Conservation (phyloP, 768 basidiomycete genomes). For the Cubamyces sp. region DNA sequence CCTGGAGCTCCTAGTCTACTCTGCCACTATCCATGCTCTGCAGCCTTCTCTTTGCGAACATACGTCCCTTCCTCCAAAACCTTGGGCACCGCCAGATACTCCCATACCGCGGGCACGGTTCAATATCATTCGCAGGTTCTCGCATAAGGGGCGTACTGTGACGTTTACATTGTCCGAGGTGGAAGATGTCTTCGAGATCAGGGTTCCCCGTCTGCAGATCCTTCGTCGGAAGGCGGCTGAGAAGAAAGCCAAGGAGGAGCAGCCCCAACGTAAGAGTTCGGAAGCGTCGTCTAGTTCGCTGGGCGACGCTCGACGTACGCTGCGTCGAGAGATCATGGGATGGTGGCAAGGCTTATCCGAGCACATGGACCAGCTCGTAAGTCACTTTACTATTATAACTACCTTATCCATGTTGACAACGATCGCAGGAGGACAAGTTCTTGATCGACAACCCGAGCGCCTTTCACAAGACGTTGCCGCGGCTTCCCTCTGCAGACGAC, state of each 20-base stretch:
- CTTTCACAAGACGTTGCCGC: slow-evolving; percentile 56
- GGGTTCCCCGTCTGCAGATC: slow-evolving; percentile 64
- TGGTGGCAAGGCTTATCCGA: slow-evolving; percentile 73
- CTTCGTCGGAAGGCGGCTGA: slow-evolving; percentile 34
- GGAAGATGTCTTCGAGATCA: slow-evolving; percentile 64
- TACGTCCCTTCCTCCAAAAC: slow-evolving; percentile 25
- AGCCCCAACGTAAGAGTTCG: slow-evolving; percentile 12
- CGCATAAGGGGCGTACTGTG: slow-evolving; percentile 40
- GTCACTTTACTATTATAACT: slow-evolving; percentile 27
- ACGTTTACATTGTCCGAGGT: slow-evolving; percentile 50
- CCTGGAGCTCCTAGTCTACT: slow-evolving; percentile 36
- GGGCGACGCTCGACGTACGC: slow-evolving; percentile 47
- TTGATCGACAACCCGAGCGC: slow-evolving; percentile 22
- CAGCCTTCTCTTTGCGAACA: slow-evolving; percentile 31
- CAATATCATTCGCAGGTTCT: slow-evolving; percentile 48
- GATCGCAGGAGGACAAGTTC: slow-evolving; percentile 48
- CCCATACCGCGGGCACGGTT: slow-evolving; percentile 37
- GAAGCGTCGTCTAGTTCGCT: background rate
- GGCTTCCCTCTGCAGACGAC: slow-evolving; percentile 61
- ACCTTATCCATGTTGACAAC: background rate
- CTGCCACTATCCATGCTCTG: slow-evolving; percentile 24
- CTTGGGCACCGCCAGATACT: slow-evolving; percentile 27
- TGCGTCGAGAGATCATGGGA: slow-evolving; percentile 61
- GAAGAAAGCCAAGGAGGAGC: slow-evolving; percentile 13
- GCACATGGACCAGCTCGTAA: slow-evolving; percentile 62